Evolutionary conservation across 768 basidiomycete species (phyloP).

Genomic region (Russula olivacea): DNA sequence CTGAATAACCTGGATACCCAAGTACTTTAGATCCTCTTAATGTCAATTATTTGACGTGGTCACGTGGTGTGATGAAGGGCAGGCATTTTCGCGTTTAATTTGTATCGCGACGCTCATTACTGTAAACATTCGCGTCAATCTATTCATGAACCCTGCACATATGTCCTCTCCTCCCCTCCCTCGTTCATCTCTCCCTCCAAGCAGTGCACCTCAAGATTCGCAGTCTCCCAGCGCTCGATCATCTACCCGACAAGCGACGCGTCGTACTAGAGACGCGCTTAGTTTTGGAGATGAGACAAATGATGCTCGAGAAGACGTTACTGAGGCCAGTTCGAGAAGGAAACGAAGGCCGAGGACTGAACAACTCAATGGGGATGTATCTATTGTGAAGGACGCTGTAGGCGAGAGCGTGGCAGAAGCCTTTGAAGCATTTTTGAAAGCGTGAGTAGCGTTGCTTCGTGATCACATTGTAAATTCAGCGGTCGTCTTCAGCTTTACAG

Average conservation of each 20-base stretch:
- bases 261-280: constrained; percentile 32
- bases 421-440: constrained; percentile 87
- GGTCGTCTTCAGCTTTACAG: constrained; percentile 62
- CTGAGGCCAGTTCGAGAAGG: constrained; percentile 33
- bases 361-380: constrained; percentile 59
- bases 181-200: constrained; percentile 48
- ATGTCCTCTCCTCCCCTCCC: constrained; percentile 52
- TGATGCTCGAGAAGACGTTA: constrained; percentile 36
- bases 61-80: constrained; percentile 36
- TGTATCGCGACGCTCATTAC: constrained; percentile 28
- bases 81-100: constrained; percentile 38
- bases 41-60: neutral
- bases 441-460: constrained; percentile 40
- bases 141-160: constrained; percentile 48
- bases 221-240: constrained; percentile 34
- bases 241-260: constrained; percentile 29
- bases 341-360: constrained; percentile 40
- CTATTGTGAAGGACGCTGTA: constrained; percentile 87
- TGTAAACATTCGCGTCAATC: constrained; percentile 13
- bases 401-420: constrained; percentile 92
- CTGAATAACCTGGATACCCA: constrained; percentile 7
- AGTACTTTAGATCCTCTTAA: constrained; percentile 15
- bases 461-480: constrained; percentile 6
- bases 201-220: constrained; percentile 41
- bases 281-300: constrained; percentile 43